Base-by-base conservation (phyloP, 345 rosid species). In the Nasturtium officinale region DNA sequence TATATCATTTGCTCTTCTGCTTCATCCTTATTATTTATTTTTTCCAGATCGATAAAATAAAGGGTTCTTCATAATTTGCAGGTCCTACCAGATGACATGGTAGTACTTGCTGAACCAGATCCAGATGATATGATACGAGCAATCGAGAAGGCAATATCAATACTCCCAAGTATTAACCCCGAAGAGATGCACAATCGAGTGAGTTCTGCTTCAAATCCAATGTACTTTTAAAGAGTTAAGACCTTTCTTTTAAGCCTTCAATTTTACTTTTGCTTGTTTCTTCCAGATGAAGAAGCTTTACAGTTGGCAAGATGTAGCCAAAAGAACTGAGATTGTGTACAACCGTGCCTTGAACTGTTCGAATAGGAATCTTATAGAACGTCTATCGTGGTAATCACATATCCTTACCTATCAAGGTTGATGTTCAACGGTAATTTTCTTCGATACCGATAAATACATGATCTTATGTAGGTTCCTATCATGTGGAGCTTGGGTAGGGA, bases 51-150 rank as follows among this genome's bases (percentile, higher is more conserved):
- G 8, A 63, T 26, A 28, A 43, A 47, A 13, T 15, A 18, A 30
- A 15, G 35, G 38, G 55, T 25, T 61, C 43, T 26, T 53, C 40
- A 63, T 16, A 15, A 1, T 54, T 23, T 78, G 8, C 69, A 95
- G 99, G 97, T 95, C 77, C 77, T 91, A 55, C 99, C 97, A 9
- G 96, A 91, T 82, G 99, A 95, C 83, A 95, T 89, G 97, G 80
- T 91, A 80, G 96, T 95, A 64, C 96, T 95, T 77, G 92, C 96
- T 61, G 87, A 86, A 76, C 97, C 99, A 55, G 99, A 91, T 86
- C 99, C 99, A 13, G 66, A 23, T 75, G 99, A 91, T 67, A 91
- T 95, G 96, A 96, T 95, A 71, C 83, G 57, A 61, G 96, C 97
- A 76, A 84, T 87, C 54, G 78, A 58, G 75, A 88, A 81, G 74